phyloP scores from a whole-genome alignment of 352 stramenopile species.

The Phytophthora foliorum region DNA sequence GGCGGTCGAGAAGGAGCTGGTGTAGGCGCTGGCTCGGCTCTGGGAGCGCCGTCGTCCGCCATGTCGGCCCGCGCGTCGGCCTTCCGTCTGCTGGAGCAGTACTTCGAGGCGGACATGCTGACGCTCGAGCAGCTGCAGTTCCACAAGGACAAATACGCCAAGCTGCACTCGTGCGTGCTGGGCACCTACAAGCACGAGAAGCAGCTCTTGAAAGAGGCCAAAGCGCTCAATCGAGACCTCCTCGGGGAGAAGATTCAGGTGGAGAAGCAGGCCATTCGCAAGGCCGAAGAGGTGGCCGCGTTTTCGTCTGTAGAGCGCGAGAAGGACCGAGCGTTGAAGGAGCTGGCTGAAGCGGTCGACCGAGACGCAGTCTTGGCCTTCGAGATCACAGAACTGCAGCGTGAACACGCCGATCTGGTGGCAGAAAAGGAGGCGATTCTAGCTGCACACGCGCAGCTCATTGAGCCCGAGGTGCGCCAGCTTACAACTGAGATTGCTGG shows the following conservation, averaged over 20 bases:
- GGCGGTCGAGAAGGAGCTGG: conserved; percentile 15
- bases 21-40: conserved; percentile 11
- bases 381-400: conserved; percentile 90
- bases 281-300: conserved; percentile 79
- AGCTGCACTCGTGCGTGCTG: conserved; percentile 75
- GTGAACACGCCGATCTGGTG: conserved; percentile 78
- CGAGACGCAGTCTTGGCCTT: conserved; percentile 88
- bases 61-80: conserved; percentile 72
- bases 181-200: conserved; percentile 89
- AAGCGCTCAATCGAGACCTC: conserved; percentile 87
- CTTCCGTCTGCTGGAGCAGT: conserved; percentile 85
- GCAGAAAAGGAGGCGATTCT: conserved; percentile 81
- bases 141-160: conserved; percentile 85
- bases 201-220: conserved; percentile 79
- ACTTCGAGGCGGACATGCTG: conserved; percentile 87
- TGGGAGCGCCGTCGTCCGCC: conserved; percentile 41
- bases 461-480: conserved; percentile 87
- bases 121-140: conserved; percentile 82
- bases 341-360: conserved; percentile 80
- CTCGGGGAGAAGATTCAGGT: conserved; percentile 88
- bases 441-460: conserved; percentile 79
- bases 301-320: conserved; percentile 83
- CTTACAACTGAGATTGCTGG: conserved; percentile 73
- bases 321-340: conserved; percentile 81
- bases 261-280: conserved; percentile 89